Percentiles rank a stretch among this genome's conserved stretches.
phyloP scores from a whole-genome alignment of 331 rosid species.

The Spiraea crenata region DNA sequence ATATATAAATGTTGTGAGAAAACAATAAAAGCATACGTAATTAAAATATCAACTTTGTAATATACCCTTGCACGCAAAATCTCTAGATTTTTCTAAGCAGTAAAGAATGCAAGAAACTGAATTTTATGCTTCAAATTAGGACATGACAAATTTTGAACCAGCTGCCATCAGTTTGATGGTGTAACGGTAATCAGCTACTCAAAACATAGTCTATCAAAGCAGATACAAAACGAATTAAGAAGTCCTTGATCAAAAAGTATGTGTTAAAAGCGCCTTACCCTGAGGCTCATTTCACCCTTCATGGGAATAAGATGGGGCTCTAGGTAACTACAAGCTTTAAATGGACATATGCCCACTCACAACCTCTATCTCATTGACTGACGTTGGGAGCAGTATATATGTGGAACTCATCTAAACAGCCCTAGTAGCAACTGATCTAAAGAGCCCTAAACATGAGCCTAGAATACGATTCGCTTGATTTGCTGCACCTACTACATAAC shows the following conservation, averaged over 20 bases:
- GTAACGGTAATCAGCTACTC: not conserved
- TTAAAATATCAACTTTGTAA: not conserved
- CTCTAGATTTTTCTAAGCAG: not conserved
- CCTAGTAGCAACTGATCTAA: not conserved
- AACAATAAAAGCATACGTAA: not conserved
- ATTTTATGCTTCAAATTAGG: not conserved
- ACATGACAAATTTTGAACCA: slow-evolving; percentile 4
- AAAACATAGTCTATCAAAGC: not conserved
- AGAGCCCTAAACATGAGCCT: not conserved
- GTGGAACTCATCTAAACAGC: not conserved
- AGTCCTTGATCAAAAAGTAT: not conserved
- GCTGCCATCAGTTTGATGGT: not conserved
- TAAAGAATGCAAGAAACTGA: not conserved
- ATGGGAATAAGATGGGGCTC: not conserved
- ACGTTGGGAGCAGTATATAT: not conserved
- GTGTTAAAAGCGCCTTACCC: too few species aligned
- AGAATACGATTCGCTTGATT: not conserved
- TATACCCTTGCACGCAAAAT: too few species aligned
- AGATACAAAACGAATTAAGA: not conserved
- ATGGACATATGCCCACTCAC: not conserved
- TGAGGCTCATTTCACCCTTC: not conserved
- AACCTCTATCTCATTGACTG: slow-evolving; percentile 6
- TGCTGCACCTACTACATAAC: not conserved
- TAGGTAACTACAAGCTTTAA: slow-evolving; percentile 8
- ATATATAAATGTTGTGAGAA: not conserved